Evolutionary conservation across 768 basidiomycete genomes (phyloP).

Genomic region (Mycena venus): DNA sequence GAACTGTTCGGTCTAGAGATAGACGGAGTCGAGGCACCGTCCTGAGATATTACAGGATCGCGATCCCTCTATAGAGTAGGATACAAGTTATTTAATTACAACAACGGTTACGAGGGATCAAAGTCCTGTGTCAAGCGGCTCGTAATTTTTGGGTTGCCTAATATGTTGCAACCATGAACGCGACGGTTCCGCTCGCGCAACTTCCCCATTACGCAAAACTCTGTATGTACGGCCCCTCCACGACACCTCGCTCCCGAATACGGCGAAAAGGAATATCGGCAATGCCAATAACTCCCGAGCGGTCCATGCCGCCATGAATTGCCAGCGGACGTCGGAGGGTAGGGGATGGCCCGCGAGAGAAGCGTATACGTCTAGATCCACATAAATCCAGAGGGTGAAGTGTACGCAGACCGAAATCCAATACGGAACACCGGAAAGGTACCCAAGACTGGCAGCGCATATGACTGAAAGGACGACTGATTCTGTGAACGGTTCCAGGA

Average conservation of each 20-base stretch:
- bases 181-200: conserved; percentile 48
- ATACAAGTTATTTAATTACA: not conserved
- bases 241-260: conserved; percentile 83
- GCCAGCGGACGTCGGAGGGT: conserved; percentile 58
- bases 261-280: conserved; percentile 89
- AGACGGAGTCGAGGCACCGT: no score
- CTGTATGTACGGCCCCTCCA: conserved; percentile 91
- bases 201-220: conserved; percentile 82
- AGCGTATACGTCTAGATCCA: conserved; percentile 88
- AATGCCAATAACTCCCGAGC: conserved; percentile 86
- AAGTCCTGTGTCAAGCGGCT: conserved; percentile 43
- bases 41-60: not conserved
- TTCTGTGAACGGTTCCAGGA: conserved; percentile 95
- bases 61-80: not conserved
- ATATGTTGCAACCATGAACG: conserved; percentile 43
- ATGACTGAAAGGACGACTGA: conserved; percentile 79
- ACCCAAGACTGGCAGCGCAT: conserved; percentile 66
- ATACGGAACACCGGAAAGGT: conserved; percentile 63
- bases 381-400: conserved; percentile 75
- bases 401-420: conserved; percentile 73
- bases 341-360: conserved; percentile 80
- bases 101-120: not conserved
- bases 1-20: conserved; percentile 68
- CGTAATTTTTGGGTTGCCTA: conserved; percentile 46
- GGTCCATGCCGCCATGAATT: conserved; percentile 85